phyloP scores from a whole-genome alignment of 768 basidiomycete species.

The Dendrothele bispora region DNA sequence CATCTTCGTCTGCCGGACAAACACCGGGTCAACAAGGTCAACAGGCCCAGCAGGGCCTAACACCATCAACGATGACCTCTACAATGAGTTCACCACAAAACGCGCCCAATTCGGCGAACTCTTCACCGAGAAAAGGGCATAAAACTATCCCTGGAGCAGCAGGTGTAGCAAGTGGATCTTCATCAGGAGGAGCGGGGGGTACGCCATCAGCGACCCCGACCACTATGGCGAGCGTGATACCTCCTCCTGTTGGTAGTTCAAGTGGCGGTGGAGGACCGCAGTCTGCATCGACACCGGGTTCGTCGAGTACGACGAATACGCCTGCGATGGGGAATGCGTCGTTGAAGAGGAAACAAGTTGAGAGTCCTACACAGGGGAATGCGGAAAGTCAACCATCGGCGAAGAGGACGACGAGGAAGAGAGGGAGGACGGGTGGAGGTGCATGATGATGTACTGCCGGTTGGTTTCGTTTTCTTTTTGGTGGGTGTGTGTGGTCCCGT shows the following conservation, averaged over 20 bases:
- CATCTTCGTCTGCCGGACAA: conserved; percentile 26
- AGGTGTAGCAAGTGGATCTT: conserved; percentile 15
- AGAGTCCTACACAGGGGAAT: not conserved
- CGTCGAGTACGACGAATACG: conserved; percentile 45
- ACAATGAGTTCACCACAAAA: conserved; percentile 52
- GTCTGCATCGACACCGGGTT: conserved; percentile 7
- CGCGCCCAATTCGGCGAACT: conserved; percentile 47
- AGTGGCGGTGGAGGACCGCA: conserved; percentile 21
- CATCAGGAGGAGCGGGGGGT: conserved; percentile 29
- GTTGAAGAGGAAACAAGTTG: conserved; percentile 50
- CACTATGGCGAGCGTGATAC: too few relatives aligned
- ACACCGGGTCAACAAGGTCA: conserved; percentile 9
- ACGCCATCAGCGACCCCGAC: conserved; percentile 36
- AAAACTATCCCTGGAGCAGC: conserved; percentile 47
- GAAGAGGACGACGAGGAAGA: conserved; percentile 2
- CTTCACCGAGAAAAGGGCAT: conserved; percentile 62
- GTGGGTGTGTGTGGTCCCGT: too few relatives aligned
- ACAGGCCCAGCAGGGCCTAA: not conserved
- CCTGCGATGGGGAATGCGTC: conserved; percentile 48
- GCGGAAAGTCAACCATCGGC: not conserved
- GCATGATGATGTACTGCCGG: not conserved
- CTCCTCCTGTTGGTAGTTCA: too few relatives aligned
- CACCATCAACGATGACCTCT: conserved; percentile 3
- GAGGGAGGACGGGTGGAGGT: not conserved
- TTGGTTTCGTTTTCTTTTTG: too few relatives aligned